phyloP scores from a whole-genome alignment of 163 green algal species.

The Trebouxia gelatinosa region DNA sequence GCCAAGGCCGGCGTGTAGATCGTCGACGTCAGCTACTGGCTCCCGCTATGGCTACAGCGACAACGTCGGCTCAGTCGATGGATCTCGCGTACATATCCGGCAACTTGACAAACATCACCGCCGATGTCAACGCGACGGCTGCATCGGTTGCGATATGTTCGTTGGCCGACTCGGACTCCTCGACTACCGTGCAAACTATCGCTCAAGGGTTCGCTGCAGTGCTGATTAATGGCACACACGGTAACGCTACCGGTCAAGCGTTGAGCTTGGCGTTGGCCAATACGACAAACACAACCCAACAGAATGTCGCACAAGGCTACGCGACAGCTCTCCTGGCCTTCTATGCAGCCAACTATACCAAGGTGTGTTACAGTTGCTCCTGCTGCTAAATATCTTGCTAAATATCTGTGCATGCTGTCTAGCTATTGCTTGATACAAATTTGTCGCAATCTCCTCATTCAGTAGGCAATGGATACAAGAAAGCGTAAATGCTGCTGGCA shows the following conservation, averaged over 20 bases:
- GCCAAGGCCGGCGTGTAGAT: no score
- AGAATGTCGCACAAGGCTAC: conserved; percentile 14
- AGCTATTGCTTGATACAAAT: no score
- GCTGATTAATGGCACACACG: conserved; percentile 14
- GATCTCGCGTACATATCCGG: conserved; percentile 20
- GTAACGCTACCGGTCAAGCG: conserved; percentile 4
- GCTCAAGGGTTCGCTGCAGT: conserved; percentile 4
- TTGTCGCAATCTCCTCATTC: no score
- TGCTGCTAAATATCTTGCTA: no score
- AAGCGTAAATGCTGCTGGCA: no score
- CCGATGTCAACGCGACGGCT: not conserved
- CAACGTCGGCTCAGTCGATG: not conserved
- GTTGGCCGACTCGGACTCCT: not conserved
- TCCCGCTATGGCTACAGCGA: not conserved
- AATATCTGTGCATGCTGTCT: no score
- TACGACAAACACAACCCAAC: conserved; percentile 12
- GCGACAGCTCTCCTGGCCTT: conserved; percentile 5
- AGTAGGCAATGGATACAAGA: no score
- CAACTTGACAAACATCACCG: not conserved
- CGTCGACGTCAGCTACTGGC: no score
- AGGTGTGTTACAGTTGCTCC: no score
- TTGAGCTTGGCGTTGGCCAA: conserved; percentile 13
- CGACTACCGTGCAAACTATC: conserved; percentile 2
- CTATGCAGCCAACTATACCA: conserved; percentile 21
- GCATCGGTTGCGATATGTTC: not conserved